phyloP scores from a whole-genome alignment of 306 rosid genomes.

The Cicer judaicum region DNA sequence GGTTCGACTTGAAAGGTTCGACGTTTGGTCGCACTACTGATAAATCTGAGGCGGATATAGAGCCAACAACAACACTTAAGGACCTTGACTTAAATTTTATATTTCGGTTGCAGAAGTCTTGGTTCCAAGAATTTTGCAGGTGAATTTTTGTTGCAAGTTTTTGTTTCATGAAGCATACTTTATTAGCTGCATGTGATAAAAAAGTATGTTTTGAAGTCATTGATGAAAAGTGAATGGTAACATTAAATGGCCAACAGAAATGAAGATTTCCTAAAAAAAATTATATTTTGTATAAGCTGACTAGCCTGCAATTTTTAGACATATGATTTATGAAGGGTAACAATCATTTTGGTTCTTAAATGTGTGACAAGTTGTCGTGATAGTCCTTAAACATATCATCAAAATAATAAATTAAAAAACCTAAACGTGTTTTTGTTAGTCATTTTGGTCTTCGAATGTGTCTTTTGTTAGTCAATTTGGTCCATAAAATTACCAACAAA shows the following conservation, averaged over 20 bases:
- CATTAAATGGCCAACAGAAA: neutral
- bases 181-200: neutral
- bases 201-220: conserved; percentile 11
- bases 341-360: no score
- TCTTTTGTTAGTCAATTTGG: no score
- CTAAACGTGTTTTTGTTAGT: no score
- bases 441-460: no score
- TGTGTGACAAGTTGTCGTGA: no score
- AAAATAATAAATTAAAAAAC: no score
- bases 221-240: conserved; percentile 2
- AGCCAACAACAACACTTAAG: conserved; percentile 86
- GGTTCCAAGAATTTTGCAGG: conserved; percentile 94
- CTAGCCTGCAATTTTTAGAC: neutral
- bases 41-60: conserved; percentile 79
- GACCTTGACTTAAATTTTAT: conserved; percentile 88
- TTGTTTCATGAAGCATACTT: neutral
- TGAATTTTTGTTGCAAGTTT: conserved; percentile 26
- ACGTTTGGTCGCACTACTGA: conserved; percentile 83
- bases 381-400: no score
- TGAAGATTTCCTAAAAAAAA: neutral
- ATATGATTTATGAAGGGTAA: neutral
- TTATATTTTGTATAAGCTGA: neutral
- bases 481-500: no score
- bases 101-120: conserved; percentile 79
- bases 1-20: conserved; percentile 95